Percentiles rank a stretch among this genome's conserved stretches.
phyloP scores from a whole-genome alignment of 2,329 filamentous ascomycete species.

The Pseudomassariella vexata region DNA sequence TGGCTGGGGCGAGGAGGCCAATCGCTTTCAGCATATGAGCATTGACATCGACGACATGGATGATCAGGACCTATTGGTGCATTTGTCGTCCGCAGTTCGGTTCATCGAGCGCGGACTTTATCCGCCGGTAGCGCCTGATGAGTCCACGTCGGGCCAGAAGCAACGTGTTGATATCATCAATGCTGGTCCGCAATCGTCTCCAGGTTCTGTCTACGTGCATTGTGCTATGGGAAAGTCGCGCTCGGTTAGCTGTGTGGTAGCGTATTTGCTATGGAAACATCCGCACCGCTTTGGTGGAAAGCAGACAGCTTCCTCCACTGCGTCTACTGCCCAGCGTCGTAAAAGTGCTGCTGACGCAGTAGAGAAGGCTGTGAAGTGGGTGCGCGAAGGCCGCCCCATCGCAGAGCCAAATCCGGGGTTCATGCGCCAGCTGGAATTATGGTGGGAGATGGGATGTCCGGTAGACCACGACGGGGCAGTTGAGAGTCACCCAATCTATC shows the following conservation, averaged over 20 bases:
- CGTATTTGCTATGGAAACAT: conserved; percentile 73
- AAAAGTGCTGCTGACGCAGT: conserved; percentile 43
- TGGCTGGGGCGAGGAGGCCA: conserved; percentile 36
- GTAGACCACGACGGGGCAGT: conserved; percentile 44
- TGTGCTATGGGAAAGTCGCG: conserved; percentile 97
- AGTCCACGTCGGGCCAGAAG: conserved; percentile 44
- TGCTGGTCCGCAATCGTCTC: conserved; percentile 9
- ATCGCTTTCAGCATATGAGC: conserved; percentile 64
- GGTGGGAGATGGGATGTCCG: conserved; percentile 81
- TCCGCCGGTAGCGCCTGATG: conserved; percentile 13
- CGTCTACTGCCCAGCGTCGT: conserved; percentile 29
- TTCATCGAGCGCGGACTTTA: conserved; percentile 77
- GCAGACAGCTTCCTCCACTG: conserved; percentile 37
- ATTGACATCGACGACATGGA: conserved; percentile 89
- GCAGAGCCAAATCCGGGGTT: conserved; percentile 91
- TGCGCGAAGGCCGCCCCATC: conserved; percentile 66
- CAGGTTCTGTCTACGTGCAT: conserved; percentile 49
- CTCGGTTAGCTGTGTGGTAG: conserved; percentile 76
- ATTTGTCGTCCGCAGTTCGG: conserved; percentile 70
- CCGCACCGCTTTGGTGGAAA: conserved; percentile 43
- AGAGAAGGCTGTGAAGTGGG: conserved; percentile 56
- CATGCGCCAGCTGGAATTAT: conserved; percentile 81
- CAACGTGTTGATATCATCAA: conserved; percentile 51
- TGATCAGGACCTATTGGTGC: conserved; percentile 77
- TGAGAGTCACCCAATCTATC: conserved; percentile 69